These are phyloP conservation scores for Euphorbia lathyris DNA, from an alignment of 345 rosid species.

Conservation along the genomic window DNA sequence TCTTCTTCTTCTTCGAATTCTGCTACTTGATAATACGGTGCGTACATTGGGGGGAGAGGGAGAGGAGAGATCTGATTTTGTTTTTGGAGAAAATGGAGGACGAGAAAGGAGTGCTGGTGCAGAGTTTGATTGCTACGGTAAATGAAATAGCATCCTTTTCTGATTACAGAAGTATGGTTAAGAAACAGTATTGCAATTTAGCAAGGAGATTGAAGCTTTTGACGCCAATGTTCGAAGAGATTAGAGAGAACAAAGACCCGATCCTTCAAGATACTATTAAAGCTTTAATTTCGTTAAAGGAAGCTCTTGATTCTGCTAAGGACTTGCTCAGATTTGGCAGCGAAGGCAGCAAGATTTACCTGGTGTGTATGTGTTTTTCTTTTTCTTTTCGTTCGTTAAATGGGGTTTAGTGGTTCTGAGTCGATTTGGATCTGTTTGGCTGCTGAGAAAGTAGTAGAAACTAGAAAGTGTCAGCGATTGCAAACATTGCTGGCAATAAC, in stretches of 20 bases:
- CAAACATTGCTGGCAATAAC: neutral
- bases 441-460: conserved; percentile 14
- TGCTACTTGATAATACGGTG: neutral
- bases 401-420: neutral
- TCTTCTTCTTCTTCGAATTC: neutral
- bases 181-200: conserved; percentile 72
- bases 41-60: neutral
- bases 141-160: conserved; percentile 58
- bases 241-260: conserved; percentile 56
- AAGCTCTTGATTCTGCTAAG: conserved; percentile 48
- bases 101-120: conserved; percentile 40
- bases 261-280: conserved; percentile 43
- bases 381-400: neutral
- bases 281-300: conserved; percentile 47
- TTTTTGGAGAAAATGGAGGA: conserved; percentile 44
- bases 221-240: conserved; percentile 83
- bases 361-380: conserved; percentile 53
- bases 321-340: conserved; percentile 72
- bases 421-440: conserved; percentile 43
- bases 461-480: neutral
- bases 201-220: conserved; percentile 77
- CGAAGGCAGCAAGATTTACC: conserved; percentile 87
- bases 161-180: conserved; percentile 57
- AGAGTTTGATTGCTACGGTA: conserved; percentile 62
- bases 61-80: conserved; percentile 11